These are phyloP conservation scores for Secale cereale DNA, from an alignment of 176 grass and related monocot genomes.

Conservation along the genomic window DNA sequence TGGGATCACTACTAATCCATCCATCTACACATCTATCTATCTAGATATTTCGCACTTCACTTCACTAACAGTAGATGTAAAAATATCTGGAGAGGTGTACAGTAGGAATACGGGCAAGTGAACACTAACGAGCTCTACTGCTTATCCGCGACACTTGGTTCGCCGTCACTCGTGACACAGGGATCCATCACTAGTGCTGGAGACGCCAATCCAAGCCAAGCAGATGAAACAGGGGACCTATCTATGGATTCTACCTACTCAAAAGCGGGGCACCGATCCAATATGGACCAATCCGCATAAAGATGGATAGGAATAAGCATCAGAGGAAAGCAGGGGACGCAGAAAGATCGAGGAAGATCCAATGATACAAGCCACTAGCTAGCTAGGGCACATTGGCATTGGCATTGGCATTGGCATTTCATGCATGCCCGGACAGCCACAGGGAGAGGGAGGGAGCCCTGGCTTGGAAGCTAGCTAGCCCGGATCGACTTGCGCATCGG, in stretches of 20 bases:
- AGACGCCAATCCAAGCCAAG: not conserved
- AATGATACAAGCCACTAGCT: slow-evolving; percentile 4
- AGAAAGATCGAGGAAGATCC: not conserved
- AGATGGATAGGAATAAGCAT: slow-evolving; percentile 10
- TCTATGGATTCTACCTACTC: slow-evolving; percentile 26
- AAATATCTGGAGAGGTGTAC: slow-evolving; percentile 21
- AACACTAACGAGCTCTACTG: slow-evolving; percentile 11
- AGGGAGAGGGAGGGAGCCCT: not conserved
- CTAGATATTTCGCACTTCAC: slow-evolving; percentile 24
- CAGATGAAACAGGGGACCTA: slow-evolving; percentile 39
- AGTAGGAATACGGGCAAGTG: slow-evolving; percentile 32
- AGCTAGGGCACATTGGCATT: slow-evolving; percentile 21
- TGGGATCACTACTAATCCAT: slow-evolving; percentile 28
- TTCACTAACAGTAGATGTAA: slow-evolving; percentile 17
- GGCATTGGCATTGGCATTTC: not conserved
- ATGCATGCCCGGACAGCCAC: not conserved
- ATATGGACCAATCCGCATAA: not conserved
- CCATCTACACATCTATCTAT: too few species aligned
- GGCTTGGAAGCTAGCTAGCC: not conserved
- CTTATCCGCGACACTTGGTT: not conserved
- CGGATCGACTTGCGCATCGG: not conserved
- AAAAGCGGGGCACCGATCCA: slow-evolving; percentile 14
- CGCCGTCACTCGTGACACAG: slow-evolving; percentile 26
- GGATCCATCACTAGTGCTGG: slow-evolving; percentile 11
- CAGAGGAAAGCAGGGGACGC: not conserved